Evolutionary conservation across 257 asterid species (phyloP).

Genomic region (Solanum bulbocastanum): DNA sequence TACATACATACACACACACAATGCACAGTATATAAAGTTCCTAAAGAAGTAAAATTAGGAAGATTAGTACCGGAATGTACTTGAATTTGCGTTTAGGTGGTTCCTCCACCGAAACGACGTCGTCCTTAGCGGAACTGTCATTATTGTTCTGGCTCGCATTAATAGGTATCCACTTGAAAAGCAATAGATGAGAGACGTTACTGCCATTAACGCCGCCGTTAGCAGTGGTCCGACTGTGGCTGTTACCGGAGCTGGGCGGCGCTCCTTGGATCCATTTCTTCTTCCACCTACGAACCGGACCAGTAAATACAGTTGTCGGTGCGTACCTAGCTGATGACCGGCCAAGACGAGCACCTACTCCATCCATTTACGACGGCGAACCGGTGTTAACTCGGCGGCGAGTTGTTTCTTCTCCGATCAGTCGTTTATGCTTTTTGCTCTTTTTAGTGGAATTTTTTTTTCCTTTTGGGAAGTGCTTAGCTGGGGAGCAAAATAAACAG

Average conservation of each 20-base stretch:
- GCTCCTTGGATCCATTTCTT: slow-evolving; percentile 48
- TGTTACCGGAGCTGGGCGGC: slow-evolving; percentile 19
- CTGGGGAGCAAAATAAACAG: neutral
- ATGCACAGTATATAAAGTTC: neutral
- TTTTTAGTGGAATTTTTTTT: neutral
- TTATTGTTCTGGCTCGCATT: slow-evolving; percentile 31
- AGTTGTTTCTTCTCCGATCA: neutral
- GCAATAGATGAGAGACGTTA: slow-evolving; percentile 49
- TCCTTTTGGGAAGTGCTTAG: neutral
- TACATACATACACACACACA: neutral
- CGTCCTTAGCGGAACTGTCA: slow-evolving; percentile 25
- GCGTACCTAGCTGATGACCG: slow-evolving; percentile 87
- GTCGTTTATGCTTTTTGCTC: neutral
- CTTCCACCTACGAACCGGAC: slow-evolving; percentile 89
- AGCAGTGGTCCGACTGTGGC: slow-evolving; percentile 17
- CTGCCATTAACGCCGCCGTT: slow-evolving; percentile 37
- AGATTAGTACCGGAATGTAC: slow-evolving; percentile 75
- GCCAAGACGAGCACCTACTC: slow-evolving; percentile 84
- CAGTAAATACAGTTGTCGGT: slow-evolving; percentile 80
- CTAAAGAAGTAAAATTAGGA: neutral
- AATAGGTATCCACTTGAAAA: slow-evolving; percentile 77
- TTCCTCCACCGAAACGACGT: slow-evolving; percentile 37
- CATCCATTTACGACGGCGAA: slow-evolving; percentile 59
- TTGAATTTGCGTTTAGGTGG: slow-evolving; percentile 65
- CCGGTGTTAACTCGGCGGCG: slow-evolving; percentile 3